Percentiles rank a stretch among this genome's conserved stretches.
Conservation (phyloP, 352 stramenopile species). For the Globisporangium echinulatum region DNA sequence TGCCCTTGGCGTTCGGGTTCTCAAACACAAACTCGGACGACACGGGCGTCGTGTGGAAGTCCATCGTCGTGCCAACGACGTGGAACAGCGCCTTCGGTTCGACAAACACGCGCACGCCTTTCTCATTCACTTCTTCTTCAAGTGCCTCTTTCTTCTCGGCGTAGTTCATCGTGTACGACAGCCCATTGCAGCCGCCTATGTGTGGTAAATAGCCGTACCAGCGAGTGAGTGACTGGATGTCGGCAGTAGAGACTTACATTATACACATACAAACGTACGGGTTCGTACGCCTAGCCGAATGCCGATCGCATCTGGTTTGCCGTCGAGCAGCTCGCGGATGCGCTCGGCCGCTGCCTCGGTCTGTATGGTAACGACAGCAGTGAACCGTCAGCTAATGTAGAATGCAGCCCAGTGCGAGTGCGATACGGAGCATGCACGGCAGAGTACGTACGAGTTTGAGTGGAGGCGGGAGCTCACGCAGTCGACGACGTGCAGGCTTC, state of each 20-base stretch:
- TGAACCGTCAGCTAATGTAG: no score
- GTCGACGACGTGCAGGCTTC: slow-evolving; percentile 34
- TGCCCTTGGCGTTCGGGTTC: slow-evolving; percentile 99
- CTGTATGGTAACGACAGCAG: slow-evolving; percentile 17
- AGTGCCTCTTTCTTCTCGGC: slow-evolving; percentile 92
- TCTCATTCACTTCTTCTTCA: slow-evolving; percentile 92
- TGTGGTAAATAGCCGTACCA: neutral
- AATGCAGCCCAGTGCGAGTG: no score
- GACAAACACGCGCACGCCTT: slow-evolving; percentile 95
- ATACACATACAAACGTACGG: slow-evolving; percentile 33
- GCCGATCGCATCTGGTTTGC: slow-evolving; percentile 87
- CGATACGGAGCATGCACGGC: no score
- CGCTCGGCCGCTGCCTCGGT: slow-evolving; percentile 84
- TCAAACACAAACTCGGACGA: slow-evolving; percentile 98
- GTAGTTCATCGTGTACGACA: slow-evolving; percentile 99
- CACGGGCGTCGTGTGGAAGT: slow-evolving; percentile 97
- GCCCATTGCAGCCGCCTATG: slow-evolving; percentile 95
- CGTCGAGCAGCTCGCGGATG: slow-evolving; percentile 81
- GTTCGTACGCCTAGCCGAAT: slow-evolving; percentile 95
- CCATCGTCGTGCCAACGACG: slow-evolving; percentile 98
- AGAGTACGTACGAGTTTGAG: slow-evolving; percentile 56
- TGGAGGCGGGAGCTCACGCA: slow-evolving; percentile 64
- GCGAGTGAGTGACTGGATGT: neutral
- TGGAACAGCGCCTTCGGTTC: slow-evolving; percentile 98
- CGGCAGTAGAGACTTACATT: neutral